phyloP scores from a whole-genome alignment of 495 filamentous ascomycete genomes.

The Trichoderma orchidacearum region DNA sequence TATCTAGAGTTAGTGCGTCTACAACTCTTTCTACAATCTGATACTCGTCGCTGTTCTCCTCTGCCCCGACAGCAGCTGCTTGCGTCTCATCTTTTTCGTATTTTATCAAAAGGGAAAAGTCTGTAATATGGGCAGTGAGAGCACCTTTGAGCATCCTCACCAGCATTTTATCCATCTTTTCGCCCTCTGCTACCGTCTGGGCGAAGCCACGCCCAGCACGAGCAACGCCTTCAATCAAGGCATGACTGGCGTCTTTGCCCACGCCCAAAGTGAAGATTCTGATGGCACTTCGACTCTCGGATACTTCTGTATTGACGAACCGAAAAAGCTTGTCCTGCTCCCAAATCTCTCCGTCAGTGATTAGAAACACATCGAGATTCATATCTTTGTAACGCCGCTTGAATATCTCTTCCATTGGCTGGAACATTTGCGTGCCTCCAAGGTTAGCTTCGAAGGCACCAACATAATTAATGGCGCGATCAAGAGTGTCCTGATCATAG shows the following conservation, averaged over 20 bases:
- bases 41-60: slow-evolving; percentile 32
- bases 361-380: slow-evolving; percentile 48
- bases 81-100: slow-evolving; percentile 26
- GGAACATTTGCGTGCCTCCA: slow-evolving; percentile 58
- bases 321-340: slow-evolving; percentile 37
- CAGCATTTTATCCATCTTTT: slow-evolving; percentile 49
- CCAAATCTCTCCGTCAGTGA: slow-evolving; percentile 64
- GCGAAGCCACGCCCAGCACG: slow-evolving; percentile 53
- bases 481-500: slow-evolving; percentile 38
- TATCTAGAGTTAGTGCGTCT: slow-evolving; percentile 17
- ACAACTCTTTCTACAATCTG: slow-evolving; percentile 42
- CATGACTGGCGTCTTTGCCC: slow-evolving; percentile 44
- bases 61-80: background rate
- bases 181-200: slow-evolving; percentile 41
- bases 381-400: slow-evolving; percentile 34
- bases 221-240: slow-evolving; percentile 54
- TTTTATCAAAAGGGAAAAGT: slow-evolving; percentile 47
- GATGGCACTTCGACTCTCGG: slow-evolving; percentile 30
- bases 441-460: slow-evolving; percentile 33
- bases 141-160: slow-evolving; percentile 60
- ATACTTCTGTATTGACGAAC: slow-evolving; percentile 37
- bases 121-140: slow-evolving; percentile 42
- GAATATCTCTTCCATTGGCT: slow-evolving; percentile 38
- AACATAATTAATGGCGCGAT: slow-evolving; percentile 35
- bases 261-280: slow-evolving; percentile 57